Percentiles rank a stretch among this genome's conserved stretches.
Evolutionary conservation across 495 filamentous ascomycete genomes (phyloP).

Genomic region (Amniculicola lignicola): DNA sequence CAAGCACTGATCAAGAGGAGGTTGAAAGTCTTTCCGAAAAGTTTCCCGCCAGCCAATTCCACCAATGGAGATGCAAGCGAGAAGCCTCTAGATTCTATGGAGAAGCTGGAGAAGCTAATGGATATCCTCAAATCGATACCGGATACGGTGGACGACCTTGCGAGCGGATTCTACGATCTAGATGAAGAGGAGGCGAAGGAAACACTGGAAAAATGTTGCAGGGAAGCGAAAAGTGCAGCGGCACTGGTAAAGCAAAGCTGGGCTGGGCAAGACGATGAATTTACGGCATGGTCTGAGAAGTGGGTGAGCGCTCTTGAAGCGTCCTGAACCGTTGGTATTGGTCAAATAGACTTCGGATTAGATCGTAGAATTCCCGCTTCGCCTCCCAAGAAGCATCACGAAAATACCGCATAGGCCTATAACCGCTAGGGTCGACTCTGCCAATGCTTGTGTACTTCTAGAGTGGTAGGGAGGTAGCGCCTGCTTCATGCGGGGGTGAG

Average conservation of each 20-base stretch:
- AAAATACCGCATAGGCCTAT: too few relatives aligned
- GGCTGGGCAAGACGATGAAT: slow-evolving; percentile 39
- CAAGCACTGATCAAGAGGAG: slow-evolving; percentile 59
- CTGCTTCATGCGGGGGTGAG: too few relatives aligned
- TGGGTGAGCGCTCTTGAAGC: slow-evolving; percentile 30
- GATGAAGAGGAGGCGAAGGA: slow-evolving; percentile 41
- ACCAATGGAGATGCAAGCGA: background rate
- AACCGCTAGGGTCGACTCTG: too few relatives aligned
- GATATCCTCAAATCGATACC: slow-evolving; percentile 44
- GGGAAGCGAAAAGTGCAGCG: slow-evolving; percentile 32
- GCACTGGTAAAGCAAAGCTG: slow-evolving; percentile 31
- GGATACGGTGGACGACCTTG: slow-evolving; percentile 49
- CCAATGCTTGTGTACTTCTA: too few relatives aligned
- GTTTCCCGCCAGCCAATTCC: background rate
- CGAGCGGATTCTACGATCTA: slow-evolving; percentile 51
- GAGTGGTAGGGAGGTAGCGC: too few relatives aligned
- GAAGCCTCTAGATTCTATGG: background rate
- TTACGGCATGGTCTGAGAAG: slow-evolving; percentile 41
- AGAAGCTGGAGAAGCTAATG: slow-evolving; percentile 43
- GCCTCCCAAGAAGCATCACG: too few relatives aligned
- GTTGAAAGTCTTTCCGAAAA: slow-evolving; percentile 50
- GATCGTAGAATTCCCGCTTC: too few relatives aligned
- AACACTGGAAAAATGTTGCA: slow-evolving; percentile 30
- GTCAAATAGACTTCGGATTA: too few relatives aligned
- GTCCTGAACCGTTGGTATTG: slow-evolving; percentile 5